Conservation (phyloP, 2,329 filamentous ascomycete species). For the Cercospora nicotianae region DNA sequence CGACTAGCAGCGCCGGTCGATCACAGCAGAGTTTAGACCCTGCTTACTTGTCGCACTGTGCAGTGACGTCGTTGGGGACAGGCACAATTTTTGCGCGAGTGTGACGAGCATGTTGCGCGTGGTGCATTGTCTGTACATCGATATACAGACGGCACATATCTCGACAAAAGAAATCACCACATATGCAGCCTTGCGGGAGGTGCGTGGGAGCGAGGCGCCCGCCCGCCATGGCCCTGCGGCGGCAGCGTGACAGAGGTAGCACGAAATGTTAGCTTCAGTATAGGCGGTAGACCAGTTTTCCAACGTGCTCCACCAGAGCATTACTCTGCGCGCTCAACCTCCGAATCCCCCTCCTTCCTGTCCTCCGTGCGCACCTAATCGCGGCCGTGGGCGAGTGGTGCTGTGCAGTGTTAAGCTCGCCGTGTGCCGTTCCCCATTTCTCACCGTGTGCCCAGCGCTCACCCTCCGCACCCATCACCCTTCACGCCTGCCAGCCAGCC, state of each 20-base stretch:
- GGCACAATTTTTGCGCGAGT: not conserved
- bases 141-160: not conserved
- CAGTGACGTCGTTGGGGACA: conserved; percentile 4
- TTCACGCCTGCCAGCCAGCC: not conserved
- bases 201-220: not conserved
- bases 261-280: conserved; percentile 14
- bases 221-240: not conserved
- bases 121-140: not conserved
- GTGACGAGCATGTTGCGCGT: not conserved
- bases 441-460: not conserved
- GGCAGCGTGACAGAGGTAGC: conserved; percentile 5
- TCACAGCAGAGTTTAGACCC: conserved; percentile 8
- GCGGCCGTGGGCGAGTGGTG: not conserved
- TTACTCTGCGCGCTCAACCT: not conserved
- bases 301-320: conserved; percentile 9
- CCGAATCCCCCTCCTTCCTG: not conserved
- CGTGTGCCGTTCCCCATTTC: not conserved
- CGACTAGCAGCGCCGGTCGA: not conserved
- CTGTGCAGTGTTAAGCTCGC: conserved; percentile 2
- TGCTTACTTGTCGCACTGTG: not conserved
- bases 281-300: conserved; percentile 8
- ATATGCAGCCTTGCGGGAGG: not conserved
- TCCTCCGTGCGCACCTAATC: not conserved
- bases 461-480: not conserved
- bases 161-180: not conserved